Evolutionary conservation across 768 basidiomycete species (phyloP).

Genomic region (Ramaria rubella): DNA sequence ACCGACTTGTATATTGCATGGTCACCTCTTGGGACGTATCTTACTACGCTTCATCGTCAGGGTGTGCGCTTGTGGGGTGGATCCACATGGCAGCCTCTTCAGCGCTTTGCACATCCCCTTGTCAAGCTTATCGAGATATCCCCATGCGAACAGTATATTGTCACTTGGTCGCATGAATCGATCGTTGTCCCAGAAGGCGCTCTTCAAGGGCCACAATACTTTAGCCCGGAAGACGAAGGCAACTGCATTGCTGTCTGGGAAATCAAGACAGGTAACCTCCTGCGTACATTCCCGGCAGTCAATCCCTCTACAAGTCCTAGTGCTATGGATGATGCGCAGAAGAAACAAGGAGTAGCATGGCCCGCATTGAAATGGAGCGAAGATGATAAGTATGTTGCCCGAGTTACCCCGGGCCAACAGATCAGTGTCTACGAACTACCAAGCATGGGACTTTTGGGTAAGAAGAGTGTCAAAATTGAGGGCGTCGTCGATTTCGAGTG

Average conservation of each 20-base stretch:
- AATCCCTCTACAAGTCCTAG: constrained; percentile 36
- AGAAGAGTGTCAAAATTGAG: constrained; percentile 95
- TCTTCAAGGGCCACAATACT: constrained; percentile 74
- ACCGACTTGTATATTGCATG: constrained; percentile 95
- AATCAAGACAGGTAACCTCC: constrained; percentile 83
- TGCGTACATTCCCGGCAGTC: constrained; percentile 83
- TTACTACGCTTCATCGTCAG: constrained; percentile 89
- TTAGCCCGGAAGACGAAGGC: constrained; percentile 92
- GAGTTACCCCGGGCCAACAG: constrained; percentile 82
- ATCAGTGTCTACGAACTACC: constrained; percentile 97
- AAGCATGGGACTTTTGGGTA: constrained; percentile 87
- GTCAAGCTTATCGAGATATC: constrained; percentile 97
- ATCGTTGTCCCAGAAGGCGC: constrained; percentile 80
- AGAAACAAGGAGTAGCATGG: constrained; percentile 87
- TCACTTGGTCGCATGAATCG: constrained; percentile 95
- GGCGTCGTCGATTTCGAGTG: constrained; percentile 98
- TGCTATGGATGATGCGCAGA: constrained; percentile 39
- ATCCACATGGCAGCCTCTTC: constrained; percentile 77
- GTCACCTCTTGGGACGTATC: constrained; percentile 94
- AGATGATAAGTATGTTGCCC: constrained; percentile 91
- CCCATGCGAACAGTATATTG: constrained; percentile 91
- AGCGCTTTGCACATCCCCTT: constrained; percentile 90
- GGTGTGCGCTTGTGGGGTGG: constrained; percentile 97
- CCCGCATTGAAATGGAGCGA: constrained; percentile 96
- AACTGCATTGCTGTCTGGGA: constrained; percentile 99